phyloP scores from a whole-genome alignment of 2,329 filamentous ascomycete species.

The Paracoccidioides lutzii region DNA sequence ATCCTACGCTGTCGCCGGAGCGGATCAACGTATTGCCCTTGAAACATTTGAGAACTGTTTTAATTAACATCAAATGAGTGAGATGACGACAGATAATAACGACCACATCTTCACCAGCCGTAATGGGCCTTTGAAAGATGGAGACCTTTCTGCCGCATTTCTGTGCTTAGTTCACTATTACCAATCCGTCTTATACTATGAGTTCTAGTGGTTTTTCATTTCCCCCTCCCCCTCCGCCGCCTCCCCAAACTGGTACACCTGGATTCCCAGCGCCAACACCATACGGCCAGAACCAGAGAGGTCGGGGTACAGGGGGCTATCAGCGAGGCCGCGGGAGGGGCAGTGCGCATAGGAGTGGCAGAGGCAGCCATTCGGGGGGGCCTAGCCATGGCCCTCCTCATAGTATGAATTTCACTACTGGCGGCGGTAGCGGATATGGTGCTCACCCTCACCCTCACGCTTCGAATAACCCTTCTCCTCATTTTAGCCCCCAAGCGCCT shows the following conservation, averaged over 20 bases:
- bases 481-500: slow-evolving; percentile 11
- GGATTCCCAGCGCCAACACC: slow-evolving; percentile 13
- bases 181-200: slow-evolving; percentile 16
- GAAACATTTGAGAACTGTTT: background rate
- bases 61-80: background rate
- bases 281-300: slow-evolving; percentile 19
- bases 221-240: slow-evolving; percentile 34
- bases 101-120: background rate
- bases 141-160: background rate
- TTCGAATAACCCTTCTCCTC: slow-evolving; percentile 5
- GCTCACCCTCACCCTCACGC: slow-evolving; percentile 6
- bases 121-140: background rate
- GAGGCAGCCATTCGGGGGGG: slow-evolving; percentile 17
- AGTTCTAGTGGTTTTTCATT: slow-evolving; percentile 34
- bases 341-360: slow-evolving; percentile 20
- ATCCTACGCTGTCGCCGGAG: background rate
- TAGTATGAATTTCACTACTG: slow-evolving; percentile 13
- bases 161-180: background rate
- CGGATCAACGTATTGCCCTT: background rate
- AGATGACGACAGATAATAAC: background rate
- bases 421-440: slow-evolving; percentile 7
- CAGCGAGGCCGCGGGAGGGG: slow-evolving; percentile 16
- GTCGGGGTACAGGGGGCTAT: slow-evolving; percentile 8
- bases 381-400: slow-evolving; percentile 15
- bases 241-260: slow-evolving; percentile 15